Conservation (phyloP, 495 filamentous ascomycete species). For the Physcia stellaris region DNA sequence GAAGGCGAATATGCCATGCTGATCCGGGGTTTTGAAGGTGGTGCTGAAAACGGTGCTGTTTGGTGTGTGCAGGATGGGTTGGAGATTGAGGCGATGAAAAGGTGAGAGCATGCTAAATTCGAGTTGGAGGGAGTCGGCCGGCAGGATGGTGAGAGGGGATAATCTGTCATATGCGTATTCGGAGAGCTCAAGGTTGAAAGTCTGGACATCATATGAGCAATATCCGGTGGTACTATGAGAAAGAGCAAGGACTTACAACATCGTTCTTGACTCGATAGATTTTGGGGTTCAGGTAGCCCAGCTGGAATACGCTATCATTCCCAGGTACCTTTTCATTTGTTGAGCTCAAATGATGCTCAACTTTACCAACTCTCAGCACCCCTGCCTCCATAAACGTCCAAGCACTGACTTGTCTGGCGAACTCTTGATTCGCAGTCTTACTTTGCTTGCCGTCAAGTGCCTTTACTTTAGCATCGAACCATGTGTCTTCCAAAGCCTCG, state of each 20-base stretch:
- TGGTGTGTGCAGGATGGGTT: constrained; percentile 38
- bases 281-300: constrained; percentile 52
- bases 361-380: constrained; percentile 69
- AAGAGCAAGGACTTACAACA: constrained; percentile 53
- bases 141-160: constrained; percentile 56
- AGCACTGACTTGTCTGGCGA: constrained; percentile 64
- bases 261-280: constrained; percentile 97
- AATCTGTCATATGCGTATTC: constrained; percentile 62
- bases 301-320: constrained; percentile 24
- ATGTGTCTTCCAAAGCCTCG: constrained; percentile 76
- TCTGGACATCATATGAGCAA: too few species aligned
- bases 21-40: constrained; percentile 74
- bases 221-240: too few species aligned
- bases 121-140: constrained; percentile 65
- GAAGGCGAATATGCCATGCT: constrained; percentile 98
- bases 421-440: constrained; percentile 65
- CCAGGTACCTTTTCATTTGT: constrained; percentile 20
- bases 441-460: constrained; percentile 34
- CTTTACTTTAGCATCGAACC: constrained; percentile 77
- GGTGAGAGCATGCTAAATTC: constrained; percentile 98
- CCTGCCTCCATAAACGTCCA: constrained; percentile 95
- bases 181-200: constrained; percentile 77
- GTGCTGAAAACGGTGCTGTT: constrained; percentile 63
- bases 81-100: constrained; percentile 79
- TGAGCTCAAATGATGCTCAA: constrained; percentile 63